Base-by-base conservation (phyloP, 192 early-diverging fungal species). In the Dispira parvispora region DNA sequence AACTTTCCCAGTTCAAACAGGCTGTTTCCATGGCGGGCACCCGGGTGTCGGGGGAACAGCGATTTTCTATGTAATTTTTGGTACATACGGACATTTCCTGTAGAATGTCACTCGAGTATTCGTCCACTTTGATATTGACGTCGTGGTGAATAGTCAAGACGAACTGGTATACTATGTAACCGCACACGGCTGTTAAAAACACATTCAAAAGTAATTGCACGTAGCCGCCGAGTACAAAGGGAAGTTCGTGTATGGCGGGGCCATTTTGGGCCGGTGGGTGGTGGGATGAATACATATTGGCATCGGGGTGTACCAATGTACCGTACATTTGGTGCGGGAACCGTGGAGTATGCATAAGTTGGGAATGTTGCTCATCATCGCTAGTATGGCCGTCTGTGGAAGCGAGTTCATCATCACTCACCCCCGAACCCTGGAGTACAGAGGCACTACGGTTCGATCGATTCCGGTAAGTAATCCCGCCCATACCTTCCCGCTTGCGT, bases 201-300 rank as follows among this genome's bases (percentile, higher is more conserved):
- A 82, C 58, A 56, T 88, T 88, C 71, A 88, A 84, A 11, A 72
- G 64, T 46, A 88, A 71, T 65, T 89, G 89, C 44, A 89, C 68
- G 70, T 91, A 91, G 0, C 76, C 71, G 9, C 68, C 72, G 43
- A 75, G 67, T 8, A n/a, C n/a, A n/a, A n/a, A n/a, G n/a, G n/a
- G n/a, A n/a, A n/a, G n/a, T n/a, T n/a, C n/a, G n/a, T n/a, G n/a
- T n/a, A n/a, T n/a, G n/a, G n/a, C n/a, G n/a, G n/a, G n/a, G n/a
- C n/a, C n/a, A n/a, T n/a, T n/a, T n/a, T n/a, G n/a, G n/a, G n/a
- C n/a, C n/a, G n/a, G n/a, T n/a, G n/a, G n/a, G n/a, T n/a, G n/a
- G n/a, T n/a, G n/a, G n/a, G n/a, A n/a, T n/a, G n/a, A n/a, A n/a
- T n/a, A n/a, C n/a, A n/a, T n/a, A n/a, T n/a, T n/a, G n/a, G n/a